Base-by-base conservation (phyloP, 257 asterid genomes). In the Agastache rugosa region DNA sequence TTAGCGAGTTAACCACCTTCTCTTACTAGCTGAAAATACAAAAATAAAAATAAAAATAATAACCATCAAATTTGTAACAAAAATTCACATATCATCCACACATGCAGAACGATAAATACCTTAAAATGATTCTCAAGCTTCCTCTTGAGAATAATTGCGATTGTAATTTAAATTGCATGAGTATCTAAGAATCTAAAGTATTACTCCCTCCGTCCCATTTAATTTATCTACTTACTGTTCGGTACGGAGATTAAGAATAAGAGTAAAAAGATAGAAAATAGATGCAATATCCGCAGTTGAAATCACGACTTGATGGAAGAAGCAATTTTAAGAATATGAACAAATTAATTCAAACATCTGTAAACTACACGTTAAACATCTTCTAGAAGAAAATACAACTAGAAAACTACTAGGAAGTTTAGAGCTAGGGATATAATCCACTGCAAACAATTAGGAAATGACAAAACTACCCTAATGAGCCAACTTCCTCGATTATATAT, bases 81-180 rank as follows among this genome's bases (percentile, higher is more conserved):
- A 25, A 59, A 58, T 11, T 6, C 35, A 10, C 56, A 23, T 39
- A 31, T 35, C 5, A 23, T 58, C 6, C 37, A 5, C 22, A 61
- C 17, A 41, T 56, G 48, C 50, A 58, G 17, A 8, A 35, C 1
- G 63, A 69, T 6, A 74, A 73, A 75, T 17, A 88, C 97, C 96
- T 91, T 84, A 77, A 92, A 86, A 77, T 90, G 90, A 72, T 77
- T 71, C 72, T 88, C 96, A 42, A 90, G 93, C 75, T 89, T 88
- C 82, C 71, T 78, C 83, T 63, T 87, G 8, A 92, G 87, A 31
- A 31, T 31, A 3, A 31, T 31, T 31, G 37, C 4, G 37, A 31
- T 31, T 31, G 37, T 31, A 31, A 31, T 31, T 31, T 31, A 31
- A 31, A 31, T 5, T 31, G 37, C 37, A 31, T 31, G 37, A 4